Base-by-base conservation (phyloP, 768 basidiomycete genomes). In the Chalciporus piperatus region DNA sequence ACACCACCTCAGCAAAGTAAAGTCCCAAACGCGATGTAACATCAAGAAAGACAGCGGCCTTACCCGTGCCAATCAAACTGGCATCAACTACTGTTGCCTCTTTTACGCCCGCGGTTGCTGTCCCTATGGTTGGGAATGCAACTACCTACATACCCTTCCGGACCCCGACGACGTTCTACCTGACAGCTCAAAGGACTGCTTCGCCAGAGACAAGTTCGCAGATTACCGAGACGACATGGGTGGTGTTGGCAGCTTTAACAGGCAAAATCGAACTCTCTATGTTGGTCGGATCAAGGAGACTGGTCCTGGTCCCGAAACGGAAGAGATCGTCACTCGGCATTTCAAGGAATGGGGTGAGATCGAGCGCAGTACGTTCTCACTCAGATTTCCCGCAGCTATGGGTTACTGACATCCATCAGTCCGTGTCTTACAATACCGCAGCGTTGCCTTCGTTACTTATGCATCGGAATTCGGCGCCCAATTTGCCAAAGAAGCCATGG, bases 171-270 rank as follows among this genome's bases (percentile, higher is more conserved):
- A 80, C 49, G 74, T 80, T 10, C 73, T 96, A 11, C 91, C 95
- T 1, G 96, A 98, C 71, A 85, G 85, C 40, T 92, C 94, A 7
- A 91, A 96, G 67, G 97, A 99, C 69, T 96, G 93, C 66, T 99
- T 99, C 66, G 93, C 92, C 0, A 77, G 97, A 41, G 94, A 97
- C 74, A 98, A 98, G 72, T 97, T 98, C 69, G 75, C 94, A 0
- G 94, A 97, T 70, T 99, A 99, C 70, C 77, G 96, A 54, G 97
- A 99, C 67, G 97, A 99, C 67, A 98, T 99, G 97, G 97, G 97
- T 60, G 97, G 97, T 72, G 96, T 98, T 27, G 97, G 97, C 12
- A 93, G 90, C 53, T 98, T 98, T 73, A 89, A 88, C 61, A 74
- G 95, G 35, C 88, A 92, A 69, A 99, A 99, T 68, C 75, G 96